Percentiles rank a stretch among this genome's conserved stretches.
Evolutionary conservation across 305 asterid species (phyloP).

Genomic region (Stenogyne calaminthoides): DNA sequence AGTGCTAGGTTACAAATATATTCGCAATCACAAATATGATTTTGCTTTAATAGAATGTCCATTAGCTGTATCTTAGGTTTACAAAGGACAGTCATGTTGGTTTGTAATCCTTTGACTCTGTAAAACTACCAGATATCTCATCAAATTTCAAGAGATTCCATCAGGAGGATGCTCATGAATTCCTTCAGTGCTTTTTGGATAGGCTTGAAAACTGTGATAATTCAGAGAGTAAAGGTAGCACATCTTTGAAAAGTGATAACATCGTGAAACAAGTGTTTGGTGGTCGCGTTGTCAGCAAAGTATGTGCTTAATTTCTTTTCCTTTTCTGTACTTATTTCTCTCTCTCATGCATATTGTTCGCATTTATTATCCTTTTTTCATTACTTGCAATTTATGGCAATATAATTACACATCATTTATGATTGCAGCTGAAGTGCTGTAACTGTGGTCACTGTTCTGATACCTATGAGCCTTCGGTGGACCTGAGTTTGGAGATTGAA

Average conservation of each 20-base stretch:
- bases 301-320: constrained; percentile 31
- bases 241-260: constrained; percentile 42
- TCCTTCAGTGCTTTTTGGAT: constrained; percentile 85
- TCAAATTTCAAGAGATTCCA: constrained; percentile 65
- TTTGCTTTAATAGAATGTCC: constrained; percentile 5
- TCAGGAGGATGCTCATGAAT: constrained; percentile 98
- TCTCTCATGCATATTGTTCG: neutral
- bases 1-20: neutral
- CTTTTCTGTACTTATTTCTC: neutral
- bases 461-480: constrained; percentile 78
- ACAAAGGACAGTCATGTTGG: constrained; percentile 10
- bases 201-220: constrained; percentile 62
- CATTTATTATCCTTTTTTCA: neutral
- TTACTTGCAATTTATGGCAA: neutral
- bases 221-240: constrained; percentile 20
- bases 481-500: constrained; percentile 89
- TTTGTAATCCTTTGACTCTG: constrained; percentile 48
- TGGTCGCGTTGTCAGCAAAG: constrained; percentile 87
- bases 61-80: neutral
- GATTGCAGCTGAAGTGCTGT: constrained; percentile 81
- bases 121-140: constrained; percentile 66
- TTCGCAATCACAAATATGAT: neutral
- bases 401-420: constrained; percentile 9
- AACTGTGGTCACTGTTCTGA: constrained; percentile 81
- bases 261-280: constrained; percentile 79